Evolutionary conservation across 2,329 filamentous ascomycete species (phyloP), one percentile per base, ranked within the genome.

Genomic region (Cercospora sojina): DNA sequence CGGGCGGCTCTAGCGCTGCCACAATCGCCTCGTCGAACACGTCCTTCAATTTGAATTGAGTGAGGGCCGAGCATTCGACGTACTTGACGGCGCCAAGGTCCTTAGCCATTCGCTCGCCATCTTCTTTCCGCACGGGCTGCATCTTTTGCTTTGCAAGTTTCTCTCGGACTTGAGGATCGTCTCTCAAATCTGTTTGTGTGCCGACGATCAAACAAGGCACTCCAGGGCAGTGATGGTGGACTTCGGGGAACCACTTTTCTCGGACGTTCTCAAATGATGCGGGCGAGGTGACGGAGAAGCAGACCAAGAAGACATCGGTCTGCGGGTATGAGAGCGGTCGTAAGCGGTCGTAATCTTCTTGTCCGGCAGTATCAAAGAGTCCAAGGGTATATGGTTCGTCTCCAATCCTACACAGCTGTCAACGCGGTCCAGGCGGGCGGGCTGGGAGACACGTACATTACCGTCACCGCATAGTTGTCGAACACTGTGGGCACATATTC

Each of bases 401-500:
- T 72, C 95, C 95, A 79, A 99, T 98, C 95, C 95, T 99, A 77
- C 63, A 66, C 47, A 71, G 59, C 67, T 53, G 64, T 74, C 62
- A 69, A 67, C 31, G 47, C 27, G 56, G 35, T 32, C 2, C 32
- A 43, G 12, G 25, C 20, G n/a, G n/a, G n/a, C n/a, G n/a, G n/a
- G n/a, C n/a, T n/a, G n/a, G n/a, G n/a, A n/a, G n/a, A n/a, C n/a
- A 20, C 74, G 13, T 71, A 76, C 95, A 99, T 99, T 74, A 99
- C 95, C 73, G 95, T 99, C 79, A 99, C 95, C 66, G 95, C 95
- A 87, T 99, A 99, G 83, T 99, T 99, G 82, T 99, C 95, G 81
- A 99, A 99, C 71, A 99, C 95, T 31, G 95, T 99, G 61, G 95
- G 95, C 66, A 99, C 95, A 81, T 99, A 99, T 93, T 99, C 95